A percentile compares a stretch with the other conserved stretches of the same genome.
Conservation (phyloP, 164 flowering plant species). For the Protea cynaroides region DNA sequence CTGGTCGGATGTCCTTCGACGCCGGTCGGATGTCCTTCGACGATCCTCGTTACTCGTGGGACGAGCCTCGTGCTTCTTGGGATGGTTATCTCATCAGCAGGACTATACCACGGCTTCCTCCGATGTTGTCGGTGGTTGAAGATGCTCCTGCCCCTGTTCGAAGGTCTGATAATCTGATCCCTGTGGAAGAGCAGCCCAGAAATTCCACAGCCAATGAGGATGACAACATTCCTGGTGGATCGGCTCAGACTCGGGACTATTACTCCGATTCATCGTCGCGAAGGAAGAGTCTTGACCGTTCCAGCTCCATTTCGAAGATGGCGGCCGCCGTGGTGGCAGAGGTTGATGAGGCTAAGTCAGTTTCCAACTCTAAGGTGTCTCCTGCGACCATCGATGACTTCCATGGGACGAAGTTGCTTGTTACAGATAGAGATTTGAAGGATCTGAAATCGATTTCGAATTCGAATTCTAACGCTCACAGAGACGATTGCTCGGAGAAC, state of each 20-base stretch:
- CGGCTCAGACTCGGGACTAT: conserved; percentile 84
- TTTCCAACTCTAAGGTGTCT: conserved; percentile 17
- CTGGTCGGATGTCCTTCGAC: conserved; percentile 14
- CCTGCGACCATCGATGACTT: conserved; percentile 17
- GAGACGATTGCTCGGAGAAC: conserved; percentile 19
- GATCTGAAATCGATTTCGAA: conserved; percentile 2
- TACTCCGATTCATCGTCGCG: conserved; percentile 77
- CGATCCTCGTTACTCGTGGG: conserved; percentile 65
- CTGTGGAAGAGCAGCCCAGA: conserved; percentile 60
- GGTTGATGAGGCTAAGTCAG: conserved; percentile 17
- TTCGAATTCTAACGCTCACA: conserved; percentile 7
- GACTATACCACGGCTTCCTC: conserved; percentile 50
- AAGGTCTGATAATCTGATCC: conserved; percentile 58
- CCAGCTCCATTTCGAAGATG: conserved; percentile 58
- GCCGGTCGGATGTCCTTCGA: conserved; percentile 18
- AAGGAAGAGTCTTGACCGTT: conserved; percentile 74
- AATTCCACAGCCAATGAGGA: conserved; percentile 33
- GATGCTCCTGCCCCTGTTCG: conserved; percentile 47
- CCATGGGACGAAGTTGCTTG: conserved; percentile 12
- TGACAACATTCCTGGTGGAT: conserved; percentile 67
- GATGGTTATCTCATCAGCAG: conserved; percentile 77
- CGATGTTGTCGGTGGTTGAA: conserved; percentile 75
- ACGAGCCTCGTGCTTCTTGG: conserved; percentile 94
- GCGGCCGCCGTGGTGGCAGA: conserved; percentile 65
- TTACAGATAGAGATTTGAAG: conserved; percentile 11